phyloP scores from a whole-genome alignment of 106 monocot genomes.

The Chionographis japonica region DNA sequence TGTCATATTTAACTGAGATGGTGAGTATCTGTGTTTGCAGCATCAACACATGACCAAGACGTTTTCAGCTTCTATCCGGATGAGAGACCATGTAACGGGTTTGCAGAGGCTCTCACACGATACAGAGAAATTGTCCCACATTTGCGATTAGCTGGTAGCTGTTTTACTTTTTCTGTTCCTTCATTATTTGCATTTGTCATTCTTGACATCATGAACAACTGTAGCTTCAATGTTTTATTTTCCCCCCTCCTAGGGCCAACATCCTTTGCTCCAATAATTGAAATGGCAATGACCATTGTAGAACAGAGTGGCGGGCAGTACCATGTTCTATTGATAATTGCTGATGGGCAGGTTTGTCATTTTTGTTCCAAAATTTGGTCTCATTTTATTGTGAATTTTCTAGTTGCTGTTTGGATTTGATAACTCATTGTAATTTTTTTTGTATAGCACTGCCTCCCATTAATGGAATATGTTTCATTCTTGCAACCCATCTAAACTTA shows the following conservation, averaged over 20 bases:
- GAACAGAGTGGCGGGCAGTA: slow-evolving; percentile 70
- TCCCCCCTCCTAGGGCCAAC: slow-evolving; percentile 48
- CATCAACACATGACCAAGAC: slow-evolving; percentile 67
- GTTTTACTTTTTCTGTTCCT: background rate
- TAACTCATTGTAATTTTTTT: too few species aligned
- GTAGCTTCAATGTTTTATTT: background rate
- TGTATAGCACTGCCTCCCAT: too few species aligned
- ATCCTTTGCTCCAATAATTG: slow-evolving; percentile 77
- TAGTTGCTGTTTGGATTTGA: too few species aligned
- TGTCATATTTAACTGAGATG: slow-evolving; percentile 3
- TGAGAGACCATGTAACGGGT: slow-evolving; percentile 60
- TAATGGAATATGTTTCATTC: too few species aligned
- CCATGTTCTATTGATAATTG: slow-evolving; percentile 82
- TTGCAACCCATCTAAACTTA: too few species aligned
- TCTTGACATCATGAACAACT: background rate
- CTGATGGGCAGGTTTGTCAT: slow-evolving; percentile 75
- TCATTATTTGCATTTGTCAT: background rate
- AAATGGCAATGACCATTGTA: slow-evolving; percentile 71
- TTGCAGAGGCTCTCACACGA: slow-evolving; percentile 45
- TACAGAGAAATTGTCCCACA: slow-evolving; percentile 64
- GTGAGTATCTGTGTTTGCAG: slow-evolving; percentile 23
- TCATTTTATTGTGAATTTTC: background rate
- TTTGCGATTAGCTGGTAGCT: slow-evolving; percentile 51
- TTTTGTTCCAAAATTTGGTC: background rate
- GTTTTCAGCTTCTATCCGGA: slow-evolving; percentile 68